Conservation (phyloP, 1,284 basidiomycete genomes). For the Polyporus tsugae region DNA sequence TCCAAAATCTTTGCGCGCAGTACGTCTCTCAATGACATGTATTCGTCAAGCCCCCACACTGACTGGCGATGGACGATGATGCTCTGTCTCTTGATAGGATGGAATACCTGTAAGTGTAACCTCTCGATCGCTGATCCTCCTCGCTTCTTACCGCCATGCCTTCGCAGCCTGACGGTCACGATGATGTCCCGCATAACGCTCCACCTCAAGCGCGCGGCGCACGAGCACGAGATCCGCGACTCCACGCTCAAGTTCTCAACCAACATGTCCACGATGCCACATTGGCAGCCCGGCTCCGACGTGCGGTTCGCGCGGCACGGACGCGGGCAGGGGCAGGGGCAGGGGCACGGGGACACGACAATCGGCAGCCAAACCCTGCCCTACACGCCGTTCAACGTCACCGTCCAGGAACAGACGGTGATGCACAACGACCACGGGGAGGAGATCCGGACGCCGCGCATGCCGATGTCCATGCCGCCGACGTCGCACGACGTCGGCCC, state of each 20-base stretch:
- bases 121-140: neutral
- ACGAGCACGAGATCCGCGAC: neutral
- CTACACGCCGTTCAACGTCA: neutral
- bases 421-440: conserved; percentile 42
- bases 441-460: neutral
- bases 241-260: conserved; percentile 3
- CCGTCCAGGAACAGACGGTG: conserved; percentile 7
- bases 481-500: neutral
- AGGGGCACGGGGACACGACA: too few relatives aligned
- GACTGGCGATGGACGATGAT: neutral
- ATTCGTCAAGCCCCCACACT: neutral
- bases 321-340: neutral
- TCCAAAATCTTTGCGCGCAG: conserved; percentile 64
- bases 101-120: conserved; percentile 54
- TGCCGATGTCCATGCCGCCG: neutral
- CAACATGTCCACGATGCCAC: neutral
- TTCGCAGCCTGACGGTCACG: conserved; percentile 45
- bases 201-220: conserved; percentile 43
- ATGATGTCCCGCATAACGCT: conserved; percentile 64
- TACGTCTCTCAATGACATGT: conserved; percentile 40
- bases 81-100: conserved; percentile 42
- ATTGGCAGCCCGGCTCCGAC: neutral
- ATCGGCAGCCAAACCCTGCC: too few relatives aligned
- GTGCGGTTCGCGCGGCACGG: neutral
- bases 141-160: neutral